Conservation (phyloP, 2,329 filamentous ascomycete species). For the Talaromyces sp. region DNA sequence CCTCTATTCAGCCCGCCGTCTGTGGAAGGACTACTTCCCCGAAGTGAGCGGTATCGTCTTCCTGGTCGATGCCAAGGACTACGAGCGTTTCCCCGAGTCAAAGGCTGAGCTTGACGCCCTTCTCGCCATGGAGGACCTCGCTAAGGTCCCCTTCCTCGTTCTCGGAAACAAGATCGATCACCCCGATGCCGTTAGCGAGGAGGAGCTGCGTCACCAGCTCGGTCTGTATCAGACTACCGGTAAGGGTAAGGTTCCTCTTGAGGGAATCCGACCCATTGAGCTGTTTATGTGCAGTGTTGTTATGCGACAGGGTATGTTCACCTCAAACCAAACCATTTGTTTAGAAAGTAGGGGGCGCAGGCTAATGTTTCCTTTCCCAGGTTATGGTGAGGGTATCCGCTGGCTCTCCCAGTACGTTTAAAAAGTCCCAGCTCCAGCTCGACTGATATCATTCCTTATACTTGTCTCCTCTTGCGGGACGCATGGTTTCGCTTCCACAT, state of each 20-base stretch:
- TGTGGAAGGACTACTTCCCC: slow-evolving; percentile 97
- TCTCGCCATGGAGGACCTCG: slow-evolving; percentile 92
- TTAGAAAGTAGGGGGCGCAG: background rate
- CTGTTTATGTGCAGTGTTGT: slow-evolving; percentile 99
- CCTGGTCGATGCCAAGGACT: slow-evolving; percentile 95
- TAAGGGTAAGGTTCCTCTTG: slow-evolving; percentile 90
- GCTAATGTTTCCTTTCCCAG: too few relatives aligned
- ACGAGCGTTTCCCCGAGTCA: slow-evolving; percentile 89
- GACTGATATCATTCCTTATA: too few relatives aligned
- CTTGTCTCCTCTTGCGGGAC: too few relatives aligned
- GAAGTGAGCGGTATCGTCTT: slow-evolving; percentile 97
- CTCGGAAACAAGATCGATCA: slow-evolving; percentile 99
- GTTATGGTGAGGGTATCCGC: slow-evolving; percentile 86
- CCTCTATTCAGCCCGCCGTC: slow-evolving; percentile 68
- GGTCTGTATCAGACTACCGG: slow-evolving; percentile 95
- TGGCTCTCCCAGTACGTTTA: slow-evolving; percentile 94
- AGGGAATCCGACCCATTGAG: slow-evolving; percentile 93
- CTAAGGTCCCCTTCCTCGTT: slow-evolving; percentile 93
- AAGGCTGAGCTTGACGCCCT: slow-evolving; percentile 97
- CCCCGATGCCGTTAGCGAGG: slow-evolving; percentile 91
- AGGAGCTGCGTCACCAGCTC: slow-evolving; percentile 87
- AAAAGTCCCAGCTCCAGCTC: too few relatives aligned
- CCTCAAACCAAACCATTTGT: background rate
- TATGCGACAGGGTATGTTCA: slow-evolving; percentile 80
- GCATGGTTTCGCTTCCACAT: background rate